Evolutionary conservation across 208 protist genomes (phyloP).

Genomic region (Leishmania braziliensis): DNA sequence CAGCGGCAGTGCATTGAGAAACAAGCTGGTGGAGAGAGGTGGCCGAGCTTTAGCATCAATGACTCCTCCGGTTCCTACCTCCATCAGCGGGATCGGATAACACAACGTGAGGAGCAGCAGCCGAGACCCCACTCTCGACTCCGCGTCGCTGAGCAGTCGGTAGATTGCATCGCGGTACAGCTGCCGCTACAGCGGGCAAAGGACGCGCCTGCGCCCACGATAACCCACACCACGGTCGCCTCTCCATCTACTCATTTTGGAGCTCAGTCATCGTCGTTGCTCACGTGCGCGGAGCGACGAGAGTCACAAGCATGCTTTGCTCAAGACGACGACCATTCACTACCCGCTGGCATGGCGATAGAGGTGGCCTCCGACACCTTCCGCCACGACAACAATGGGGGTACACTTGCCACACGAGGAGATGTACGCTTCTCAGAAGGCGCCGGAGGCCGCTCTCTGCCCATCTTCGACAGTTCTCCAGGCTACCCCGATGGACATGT

Average conservation of each 20-base stretch:
- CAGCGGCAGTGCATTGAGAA: neutral
- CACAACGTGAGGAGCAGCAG: neutral
- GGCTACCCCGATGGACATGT: neutral
- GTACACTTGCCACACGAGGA: neutral
- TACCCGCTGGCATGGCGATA: neutral
- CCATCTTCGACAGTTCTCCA: neutral
- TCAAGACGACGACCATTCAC: neutral
- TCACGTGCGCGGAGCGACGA: neutral
- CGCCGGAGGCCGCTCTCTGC: neutral
- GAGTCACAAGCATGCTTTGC: neutral
- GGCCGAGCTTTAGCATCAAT: neutral
- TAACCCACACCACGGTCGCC: neutral
- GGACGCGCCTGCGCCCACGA: neutral
- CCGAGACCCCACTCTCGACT: neutral
- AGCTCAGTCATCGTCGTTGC: neutral
- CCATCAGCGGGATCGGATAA: neutral
- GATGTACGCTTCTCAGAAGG: neutral
- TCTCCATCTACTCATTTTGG: neutral
- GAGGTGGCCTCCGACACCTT: constrained; percentile 9
- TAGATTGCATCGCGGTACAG: constrained; percentile 32
- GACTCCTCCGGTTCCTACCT: neutral
- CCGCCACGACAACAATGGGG: neutral
- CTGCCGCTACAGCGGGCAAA: constrained; percentile 16
- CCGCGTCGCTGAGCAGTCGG: constrained; percentile 4
- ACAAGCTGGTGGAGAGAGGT: neutral